Evolutionary conservation across 192 early-diverging fungal species (phyloP).

Genomic region (Spizellomyces sp.): DNA sequence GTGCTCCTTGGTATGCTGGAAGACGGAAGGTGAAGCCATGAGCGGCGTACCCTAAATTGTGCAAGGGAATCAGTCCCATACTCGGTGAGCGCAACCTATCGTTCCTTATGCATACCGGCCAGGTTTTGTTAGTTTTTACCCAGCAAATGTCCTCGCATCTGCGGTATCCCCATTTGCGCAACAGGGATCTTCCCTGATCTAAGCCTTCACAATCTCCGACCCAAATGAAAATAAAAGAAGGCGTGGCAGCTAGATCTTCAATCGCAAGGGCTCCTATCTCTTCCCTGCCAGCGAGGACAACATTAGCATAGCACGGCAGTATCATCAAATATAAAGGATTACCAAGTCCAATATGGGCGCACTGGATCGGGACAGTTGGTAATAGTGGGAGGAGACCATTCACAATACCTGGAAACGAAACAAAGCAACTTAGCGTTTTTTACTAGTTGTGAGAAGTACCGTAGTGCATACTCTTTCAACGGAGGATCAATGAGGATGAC

Average conservation of each 20-base stretch:
- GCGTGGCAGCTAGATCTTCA: slow-evolving; percentile 58
- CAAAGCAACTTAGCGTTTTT: neutral
- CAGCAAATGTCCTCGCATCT: slow-evolving; percentile 69
- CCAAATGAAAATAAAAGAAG: slow-evolving; percentile 69
- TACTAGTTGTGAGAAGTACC: neutral
- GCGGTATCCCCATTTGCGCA: slow-evolving; percentile 67
- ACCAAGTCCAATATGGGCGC: slow-evolving; percentile 27
- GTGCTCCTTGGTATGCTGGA: slow-evolving; percentile 66
- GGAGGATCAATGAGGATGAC: slow-evolving; percentile 68
- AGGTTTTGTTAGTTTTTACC: slow-evolving; percentile 62
- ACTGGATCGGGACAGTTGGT: neutral
- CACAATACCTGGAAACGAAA: slow-evolving; percentile 13
- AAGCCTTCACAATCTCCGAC: slow-evolving; percentile 57
- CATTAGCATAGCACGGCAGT: slow-evolving; percentile 15
- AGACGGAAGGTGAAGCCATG: slow-evolving; percentile 43
- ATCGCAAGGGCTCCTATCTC: slow-evolving; percentile 58
- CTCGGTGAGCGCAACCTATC: neutral
- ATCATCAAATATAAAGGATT: slow-evolving; percentile 6
- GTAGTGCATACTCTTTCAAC: slow-evolving; percentile 48
- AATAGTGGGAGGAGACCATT: slow-evolving; percentile 13
- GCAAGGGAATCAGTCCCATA: neutral
- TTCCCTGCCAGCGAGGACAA: slow-evolving; percentile 47
- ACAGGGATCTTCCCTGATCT: slow-evolving; percentile 57
- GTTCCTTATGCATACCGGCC: slow-evolving; percentile 16
- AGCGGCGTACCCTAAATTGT: slow-evolving; percentile 40